These are phyloP conservation scores for Mortierella sp. DNA, from an alignment of 371 early-diverging fungal species.

Conservation along the genomic window DNA sequence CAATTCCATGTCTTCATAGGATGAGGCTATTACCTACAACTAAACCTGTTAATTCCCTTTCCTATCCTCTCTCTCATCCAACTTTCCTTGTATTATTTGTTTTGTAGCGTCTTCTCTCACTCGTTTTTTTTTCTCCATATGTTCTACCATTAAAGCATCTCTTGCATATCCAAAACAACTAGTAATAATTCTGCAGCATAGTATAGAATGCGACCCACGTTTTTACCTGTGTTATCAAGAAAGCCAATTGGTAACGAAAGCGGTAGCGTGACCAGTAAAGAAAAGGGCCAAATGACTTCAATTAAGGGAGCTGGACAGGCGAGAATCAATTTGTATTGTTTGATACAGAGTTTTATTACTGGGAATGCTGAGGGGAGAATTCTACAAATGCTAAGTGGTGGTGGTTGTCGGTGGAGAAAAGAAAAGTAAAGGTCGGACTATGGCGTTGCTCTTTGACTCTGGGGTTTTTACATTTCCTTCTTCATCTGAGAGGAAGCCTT, in stretches of 20 bases:
- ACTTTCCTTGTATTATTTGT: constrained; percentile 20
- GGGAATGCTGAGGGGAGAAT: not conserved
- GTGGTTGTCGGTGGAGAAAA: not conserved
- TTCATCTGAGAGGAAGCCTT: constrained; percentile 20
- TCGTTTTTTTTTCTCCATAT: not conserved
- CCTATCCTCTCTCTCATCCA: constrained; percentile 1
- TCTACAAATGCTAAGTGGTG: constrained; percentile 4
- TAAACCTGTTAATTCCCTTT: constrained; percentile 5
- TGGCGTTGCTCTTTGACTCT: not conserved
- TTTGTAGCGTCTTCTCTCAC: constrained; percentile 14
- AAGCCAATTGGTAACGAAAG: not conserved
- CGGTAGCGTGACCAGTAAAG: not conserved
- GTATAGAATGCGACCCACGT: not conserved
- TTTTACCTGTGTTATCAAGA: not conserved
- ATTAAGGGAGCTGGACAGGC: not conserved
- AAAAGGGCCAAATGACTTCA: not conserved
- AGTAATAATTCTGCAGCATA: too few species aligned
- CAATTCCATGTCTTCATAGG: constrained; percentile 20
- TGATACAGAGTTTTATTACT: not conserved
- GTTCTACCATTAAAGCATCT: constrained; percentile 11
- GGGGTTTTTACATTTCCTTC: constrained; percentile 28
- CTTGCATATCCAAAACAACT: constrained; percentile 3
- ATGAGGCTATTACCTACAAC: constrained; percentile 53
- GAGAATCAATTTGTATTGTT: not conserved
- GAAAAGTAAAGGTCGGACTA: not conserved